Evolutionary conservation across 805 yeast species (phyloP), one percentile per base, ranked within the genome.

Genomic region (Jamesozyma piceae): DNA sequence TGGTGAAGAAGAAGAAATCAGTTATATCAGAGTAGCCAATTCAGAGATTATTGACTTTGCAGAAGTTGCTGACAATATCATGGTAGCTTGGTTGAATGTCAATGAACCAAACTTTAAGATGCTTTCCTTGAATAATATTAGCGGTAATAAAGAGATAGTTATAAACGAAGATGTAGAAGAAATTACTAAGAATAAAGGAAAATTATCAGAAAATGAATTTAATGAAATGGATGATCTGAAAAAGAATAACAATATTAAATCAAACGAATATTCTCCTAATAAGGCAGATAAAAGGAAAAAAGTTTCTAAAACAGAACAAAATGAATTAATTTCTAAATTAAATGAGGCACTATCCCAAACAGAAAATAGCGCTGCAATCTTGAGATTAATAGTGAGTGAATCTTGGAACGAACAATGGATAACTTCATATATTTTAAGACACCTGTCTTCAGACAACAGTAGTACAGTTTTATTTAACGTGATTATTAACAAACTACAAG

Each of bases 401-500:
- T 36, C 41, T 4, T 58, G 65, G 65, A 48, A 52, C 17, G 56
- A 58, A 14, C 52, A 56, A 10, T 58, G 55, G 21, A 54, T 57
- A 14, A 49, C 54, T 41, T 38, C 54, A 30, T 56, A 61, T 46
- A 58, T 66, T 40, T 43, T 66, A 69, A 34, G 63, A 64, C 36
- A 54, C 67, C 29, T 62, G 73, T 15, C 62, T 10, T 37, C 69
- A 24, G 68, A 74, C 6, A 57, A 63, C 1, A 64, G 67, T 26
- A 69, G 75, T 1, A 55, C 67, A 1, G 49, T 52, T 4, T 51
- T 82, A 2, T 70, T 77, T 53, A 76, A 68, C 49, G 59, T 60
- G 34, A 60, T 75, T 22, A 71, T 75, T 3, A 66, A 66, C 31
- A 63, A 68, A 39, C 61, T 80, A 35, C 69, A 78, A 13, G 58